A percentile compares a stretch with the other conserved stretches of the same genome.
phyloP scores from a whole-genome alignment of 805 yeast genomes.

The Komagataella pastoris region DNA sequence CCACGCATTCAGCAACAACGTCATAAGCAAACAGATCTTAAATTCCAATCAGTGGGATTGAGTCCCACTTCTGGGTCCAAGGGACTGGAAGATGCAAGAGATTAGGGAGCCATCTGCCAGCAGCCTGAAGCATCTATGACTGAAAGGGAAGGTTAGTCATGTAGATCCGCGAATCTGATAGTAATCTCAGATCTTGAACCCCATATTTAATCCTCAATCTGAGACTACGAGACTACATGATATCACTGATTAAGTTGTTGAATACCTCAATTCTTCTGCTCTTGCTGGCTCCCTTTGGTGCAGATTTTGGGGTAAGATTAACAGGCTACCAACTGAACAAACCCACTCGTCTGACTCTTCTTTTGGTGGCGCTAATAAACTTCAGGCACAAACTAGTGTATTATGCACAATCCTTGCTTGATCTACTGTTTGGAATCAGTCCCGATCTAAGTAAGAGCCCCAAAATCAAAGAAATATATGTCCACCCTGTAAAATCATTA shows the following conservation, averaged over 20 bases:
- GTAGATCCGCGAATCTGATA: not conserved
- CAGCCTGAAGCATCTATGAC: not conserved
- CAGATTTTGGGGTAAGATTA: not conserved
- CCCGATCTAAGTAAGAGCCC: not conserved
- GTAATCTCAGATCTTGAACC: not conserved
- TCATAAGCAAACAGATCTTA: not conserved
- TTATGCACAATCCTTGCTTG: not conserved
- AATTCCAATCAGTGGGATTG: not conserved
- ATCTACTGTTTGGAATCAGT: not conserved
- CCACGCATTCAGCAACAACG: not conserved
- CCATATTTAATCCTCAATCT: not conserved
- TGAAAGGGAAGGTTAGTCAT: not conserved
- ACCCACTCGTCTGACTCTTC: not conserved
- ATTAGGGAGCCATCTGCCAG: too few species aligned
- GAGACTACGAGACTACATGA: not conserved
- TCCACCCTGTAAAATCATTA: slow-evolving; percentile 14
- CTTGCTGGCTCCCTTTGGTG: not conserved
- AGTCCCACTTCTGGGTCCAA: not conserved
- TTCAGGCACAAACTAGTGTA: not conserved
- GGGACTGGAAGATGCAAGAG: not conserved
- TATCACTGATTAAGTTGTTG: not conserved
- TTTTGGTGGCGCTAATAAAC: not conserved
- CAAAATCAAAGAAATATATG: slow-evolving; percentile 5
- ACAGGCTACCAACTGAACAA: not conserved
- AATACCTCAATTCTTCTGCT: not conserved